Conservation (phyloP, 768 basidiomycete species). For the Suillus hirtellus region DNA sequence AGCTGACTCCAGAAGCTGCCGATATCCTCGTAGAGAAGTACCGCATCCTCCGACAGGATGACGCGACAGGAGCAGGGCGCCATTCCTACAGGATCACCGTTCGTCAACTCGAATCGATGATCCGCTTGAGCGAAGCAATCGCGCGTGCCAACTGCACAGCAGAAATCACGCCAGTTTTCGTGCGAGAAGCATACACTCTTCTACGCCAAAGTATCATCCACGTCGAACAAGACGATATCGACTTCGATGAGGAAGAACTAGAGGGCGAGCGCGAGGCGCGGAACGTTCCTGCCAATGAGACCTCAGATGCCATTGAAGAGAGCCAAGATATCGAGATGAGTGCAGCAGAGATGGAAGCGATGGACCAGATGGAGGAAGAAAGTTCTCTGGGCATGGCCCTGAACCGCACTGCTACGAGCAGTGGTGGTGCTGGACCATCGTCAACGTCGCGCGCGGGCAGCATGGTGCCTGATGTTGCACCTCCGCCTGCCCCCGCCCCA, state of each 20-base stretch:
- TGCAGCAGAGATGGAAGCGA: conserved; percentile 56
- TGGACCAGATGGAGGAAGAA: conserved; percentile 48
- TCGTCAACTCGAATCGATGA: conserved; percentile 97
- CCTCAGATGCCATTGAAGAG: conserved; percentile 45
- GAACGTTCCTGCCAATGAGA: conserved; percentile 33
- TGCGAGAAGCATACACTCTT: conserved; percentile 93
- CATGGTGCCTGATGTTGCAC: conserved; percentile 29
- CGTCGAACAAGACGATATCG: conserved; percentile 98
- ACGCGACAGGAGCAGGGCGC: conserved; percentile 80
- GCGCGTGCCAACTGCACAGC: conserved; percentile 94
- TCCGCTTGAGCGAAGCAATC: conserved; percentile 95
- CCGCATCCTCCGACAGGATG: conserved; percentile 87
- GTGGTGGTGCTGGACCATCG: conserved; percentile 33
- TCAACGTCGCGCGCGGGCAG: conserved; percentile 34
- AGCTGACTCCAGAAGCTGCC: conserved; percentile 93
- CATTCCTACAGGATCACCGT: conserved; percentile 98
- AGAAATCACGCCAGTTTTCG: conserved; percentile 95
- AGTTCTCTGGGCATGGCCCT: conserved; percentile 43
- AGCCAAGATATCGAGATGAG: conserved; percentile 67
- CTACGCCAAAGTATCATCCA: conserved; percentile 98
- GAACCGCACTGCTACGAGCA: conserved; percentile 38
- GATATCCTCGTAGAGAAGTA: conserved; percentile 96
- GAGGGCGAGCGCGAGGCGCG: conserved; percentile 50
- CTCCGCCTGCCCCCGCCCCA: conserved; percentile 43
- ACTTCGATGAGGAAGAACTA: conserved; percentile 91